Percentiles rank a stretch among this genome's conserved stretches.
Conservation (phyloP, 345 rosid genomes). For the Euphorbia lathyris region DNA sequence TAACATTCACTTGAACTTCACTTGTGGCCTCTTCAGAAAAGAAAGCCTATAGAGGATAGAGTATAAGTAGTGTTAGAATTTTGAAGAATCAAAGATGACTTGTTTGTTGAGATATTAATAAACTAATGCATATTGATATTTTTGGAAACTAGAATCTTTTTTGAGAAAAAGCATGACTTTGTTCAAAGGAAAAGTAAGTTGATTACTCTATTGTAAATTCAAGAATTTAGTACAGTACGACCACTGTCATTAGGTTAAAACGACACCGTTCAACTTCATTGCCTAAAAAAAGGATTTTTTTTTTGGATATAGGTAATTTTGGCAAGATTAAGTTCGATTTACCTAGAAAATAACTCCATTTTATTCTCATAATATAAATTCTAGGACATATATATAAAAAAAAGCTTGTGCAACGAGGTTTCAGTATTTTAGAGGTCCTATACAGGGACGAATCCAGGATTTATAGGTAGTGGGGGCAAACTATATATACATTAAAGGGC, state of each 20-base stretch:
- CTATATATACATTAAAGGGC: no score
- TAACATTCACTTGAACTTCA: neutral
- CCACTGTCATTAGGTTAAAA: neutral
- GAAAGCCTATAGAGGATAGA: neutral
- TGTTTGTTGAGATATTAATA: conserved; percentile 22
- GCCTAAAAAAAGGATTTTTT: no score
- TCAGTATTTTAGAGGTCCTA: no score
- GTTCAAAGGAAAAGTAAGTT: conserved; percentile 8
- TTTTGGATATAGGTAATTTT: no score
- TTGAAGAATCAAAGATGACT: conserved; percentile 34
- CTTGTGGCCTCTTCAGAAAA: neutral
- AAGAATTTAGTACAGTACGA: conserved; percentile 20
- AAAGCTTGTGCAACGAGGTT: no score
- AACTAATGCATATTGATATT: neutral
- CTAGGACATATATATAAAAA: no score
- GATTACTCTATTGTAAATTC: conserved; percentile 17
- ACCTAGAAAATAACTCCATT: no score
- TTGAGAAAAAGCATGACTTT: conserved; percentile 18
- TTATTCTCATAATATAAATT: no score
- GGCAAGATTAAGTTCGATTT: no score
- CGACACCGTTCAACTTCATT: no score
- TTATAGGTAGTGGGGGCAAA: no score
- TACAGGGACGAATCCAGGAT: no score
- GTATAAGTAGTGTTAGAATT: neutral
- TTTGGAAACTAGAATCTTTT: conserved; percentile 8